Evolutionary conservation across 1,284 basidiomycete genomes (phyloP).

Genomic region (Ganoderma sp.): DNA sequence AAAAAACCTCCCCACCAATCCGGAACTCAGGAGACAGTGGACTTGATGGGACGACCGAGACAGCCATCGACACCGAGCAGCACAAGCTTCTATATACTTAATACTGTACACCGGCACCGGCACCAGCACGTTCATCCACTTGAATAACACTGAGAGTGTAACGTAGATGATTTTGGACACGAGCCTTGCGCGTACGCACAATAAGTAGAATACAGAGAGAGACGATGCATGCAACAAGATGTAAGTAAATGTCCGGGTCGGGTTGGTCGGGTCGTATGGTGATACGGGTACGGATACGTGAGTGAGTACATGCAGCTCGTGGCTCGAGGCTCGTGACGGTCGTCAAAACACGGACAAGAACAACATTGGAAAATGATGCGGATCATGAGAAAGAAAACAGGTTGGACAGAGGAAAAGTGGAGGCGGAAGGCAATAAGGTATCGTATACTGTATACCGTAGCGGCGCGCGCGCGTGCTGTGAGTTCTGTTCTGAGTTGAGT

Average conservation of each 20-base stretch:
- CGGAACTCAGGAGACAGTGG: too few species aligned
- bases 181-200: not conserved
- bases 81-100: too few species aligned
- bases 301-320: not conserved
- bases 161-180: not conserved
- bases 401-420: too few species aligned
- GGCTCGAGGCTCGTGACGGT: not conserved
- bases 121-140: too few species aligned
- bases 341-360: not conserved
- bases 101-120: too few species aligned
- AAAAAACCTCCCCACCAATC: not conserved
- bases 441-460: not conserved
- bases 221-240: not conserved
- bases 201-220: not conserved
- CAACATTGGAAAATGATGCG: not conserved
- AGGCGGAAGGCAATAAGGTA: not conserved
- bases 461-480: not conserved
- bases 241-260: not conserved
- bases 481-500: not conserved
- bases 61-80: too few species aligned
- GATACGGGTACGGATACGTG: not conserved
- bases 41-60: too few species aligned
- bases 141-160: not conserved
- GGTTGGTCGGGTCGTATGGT: not conserved
- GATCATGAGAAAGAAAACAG: not conserved